These are phyloP conservation scores for Boletus mariae DNA, from an alignment of 1,284 basidiomycete species.

Conservation along the genomic window DNA sequence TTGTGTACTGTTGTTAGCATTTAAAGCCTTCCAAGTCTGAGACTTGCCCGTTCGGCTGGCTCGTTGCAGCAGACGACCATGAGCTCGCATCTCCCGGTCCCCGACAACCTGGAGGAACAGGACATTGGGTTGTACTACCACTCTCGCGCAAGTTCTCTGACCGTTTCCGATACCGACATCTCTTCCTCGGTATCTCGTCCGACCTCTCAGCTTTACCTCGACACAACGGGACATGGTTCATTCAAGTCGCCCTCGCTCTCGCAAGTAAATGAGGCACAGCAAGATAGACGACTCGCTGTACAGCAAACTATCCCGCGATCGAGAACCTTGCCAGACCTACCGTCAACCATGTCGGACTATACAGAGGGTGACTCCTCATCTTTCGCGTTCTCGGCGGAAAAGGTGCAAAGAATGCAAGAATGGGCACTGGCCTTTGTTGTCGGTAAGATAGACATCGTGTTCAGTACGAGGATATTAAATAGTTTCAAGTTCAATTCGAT, in stretches of 20 bases:
- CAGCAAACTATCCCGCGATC: slow-evolving; percentile 34
- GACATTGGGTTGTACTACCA: slow-evolving; percentile 29
- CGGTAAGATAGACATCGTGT: slow-evolving; percentile 42
- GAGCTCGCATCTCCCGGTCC: slow-evolving; percentile 10
- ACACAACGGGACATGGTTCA: neutral
- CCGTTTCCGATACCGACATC: slow-evolving; percentile 26
- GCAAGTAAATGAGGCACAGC: slow-evolving; percentile 15
- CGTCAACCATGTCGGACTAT: slow-evolving; percentile 7
- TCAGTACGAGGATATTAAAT: neutral
- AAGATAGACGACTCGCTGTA: slow-evolving; percentile 6
- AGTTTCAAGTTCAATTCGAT: slow-evolving; percentile 73
- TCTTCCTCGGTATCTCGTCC: slow-evolving; percentile 20
- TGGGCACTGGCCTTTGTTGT: slow-evolving; percentile 82
- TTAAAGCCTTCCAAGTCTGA: slow-evolving; percentile 1
- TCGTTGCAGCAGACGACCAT: slow-evolving; percentile 4
- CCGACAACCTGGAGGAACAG: slow-evolving; percentile 26
- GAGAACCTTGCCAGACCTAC: slow-evolving; percentile 38
- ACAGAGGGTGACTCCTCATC: slow-evolving; percentile 7
- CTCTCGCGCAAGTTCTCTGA: slow-evolving; percentile 25
- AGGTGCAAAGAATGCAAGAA: slow-evolving; percentile 52
- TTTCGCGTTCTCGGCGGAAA: slow-evolving; percentile 45
- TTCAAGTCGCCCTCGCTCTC: slow-evolving; percentile 28
- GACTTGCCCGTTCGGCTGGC: neutral
- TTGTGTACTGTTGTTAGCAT: slow-evolving; percentile 13
- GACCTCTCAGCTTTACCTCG: slow-evolving; percentile 13